Evolutionary conservation across 257 asterid genomes (phyloP).

Genomic region (Plantago elongata): DNA sequence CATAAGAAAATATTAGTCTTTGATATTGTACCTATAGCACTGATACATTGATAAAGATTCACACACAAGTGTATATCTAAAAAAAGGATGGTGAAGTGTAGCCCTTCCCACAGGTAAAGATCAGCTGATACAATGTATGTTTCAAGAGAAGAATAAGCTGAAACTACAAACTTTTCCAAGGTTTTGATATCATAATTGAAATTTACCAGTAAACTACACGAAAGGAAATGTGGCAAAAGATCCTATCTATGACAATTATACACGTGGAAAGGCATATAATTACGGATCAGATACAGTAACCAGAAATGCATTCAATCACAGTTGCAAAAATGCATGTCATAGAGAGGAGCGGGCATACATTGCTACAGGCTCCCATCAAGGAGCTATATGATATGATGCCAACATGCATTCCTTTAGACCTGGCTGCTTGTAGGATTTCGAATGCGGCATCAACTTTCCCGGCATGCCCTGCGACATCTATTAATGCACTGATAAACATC

Average conservation of each 20-base stretch:
- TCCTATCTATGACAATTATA: conserved; percentile 10
- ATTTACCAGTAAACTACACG: no score
- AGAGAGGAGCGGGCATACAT: conserved; percentile 41
- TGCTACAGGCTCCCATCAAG: conserved; percentile 99
- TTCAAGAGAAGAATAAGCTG: conserved; percentile 7
- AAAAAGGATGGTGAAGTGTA: neutral
- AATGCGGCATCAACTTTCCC: conserved; percentile 90
- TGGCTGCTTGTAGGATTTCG: conserved; percentile 75
- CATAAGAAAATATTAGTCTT: no score
- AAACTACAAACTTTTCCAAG: neutral
- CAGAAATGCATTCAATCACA: conserved; percentile 2
- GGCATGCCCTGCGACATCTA: conserved; percentile 97
- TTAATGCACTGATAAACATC: conserved; percentile 92
- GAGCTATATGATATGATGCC: conserved; percentile 90
- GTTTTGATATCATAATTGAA: no score
- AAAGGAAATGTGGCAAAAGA: no score
- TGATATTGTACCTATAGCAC: no score
- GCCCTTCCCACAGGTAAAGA: conserved; percentile 7
- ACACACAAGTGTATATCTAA: neutral
- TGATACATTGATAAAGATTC: neutral
- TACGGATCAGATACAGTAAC: conserved; percentile 10
- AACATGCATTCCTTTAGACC: conserved; percentile 63
- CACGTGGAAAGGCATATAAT: conserved; percentile 14
- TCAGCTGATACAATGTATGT: conserved; percentile 8
- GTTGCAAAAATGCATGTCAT: neutral